phyloP scores from a whole-genome alignment of 2,329 filamentous ascomycete species.

The Emergomyces orientalis region DNA sequence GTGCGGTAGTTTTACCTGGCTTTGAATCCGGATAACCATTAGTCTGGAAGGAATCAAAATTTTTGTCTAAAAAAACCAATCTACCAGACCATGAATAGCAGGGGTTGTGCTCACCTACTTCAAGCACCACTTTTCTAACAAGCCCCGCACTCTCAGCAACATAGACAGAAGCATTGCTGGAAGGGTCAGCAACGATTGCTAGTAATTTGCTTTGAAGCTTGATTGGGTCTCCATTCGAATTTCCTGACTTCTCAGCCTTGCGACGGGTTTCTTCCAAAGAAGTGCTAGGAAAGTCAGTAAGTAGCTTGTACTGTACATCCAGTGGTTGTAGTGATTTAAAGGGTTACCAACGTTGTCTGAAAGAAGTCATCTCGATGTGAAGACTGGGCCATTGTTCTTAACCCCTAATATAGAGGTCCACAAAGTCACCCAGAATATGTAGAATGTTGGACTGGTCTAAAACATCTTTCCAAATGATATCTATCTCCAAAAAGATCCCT shows the following conservation, averaged over 20 bases:
- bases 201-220: conserved; percentile 77
- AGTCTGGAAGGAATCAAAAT: conserved; percentile 10
- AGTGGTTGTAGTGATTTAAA: conserved; percentile 3
- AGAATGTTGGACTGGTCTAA: neutral
- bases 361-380: conserved; percentile 77
- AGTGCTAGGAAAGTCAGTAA: conserved; percentile 31
- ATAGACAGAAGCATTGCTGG: conserved; percentile 54
- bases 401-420: neutral
- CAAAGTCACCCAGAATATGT: neutral
- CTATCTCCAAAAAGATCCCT: too few relatives aligned
- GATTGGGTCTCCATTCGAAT: conserved; percentile 75
- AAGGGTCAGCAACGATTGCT: conserved; percentile 59
- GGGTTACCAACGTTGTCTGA: conserved; percentile 65
- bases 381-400: conserved; percentile 51
- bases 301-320: neutral
- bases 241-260: conserved; percentile 65
- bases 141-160: conserved; percentile 81
- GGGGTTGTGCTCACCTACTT: conserved; percentile 50
- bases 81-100: conserved; percentile 6
- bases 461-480: too few relatives aligned
- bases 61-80: conserved; percentile 3
- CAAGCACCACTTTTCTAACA: conserved; percentile 62
- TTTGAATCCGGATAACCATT: conserved; percentile 18
- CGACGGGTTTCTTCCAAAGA: conserved; percentile 45
- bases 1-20: conserved; percentile 37